Conservation (phyloP, 352 stramenopile genomes). For the Globisporangium megalacanthum region DNA sequence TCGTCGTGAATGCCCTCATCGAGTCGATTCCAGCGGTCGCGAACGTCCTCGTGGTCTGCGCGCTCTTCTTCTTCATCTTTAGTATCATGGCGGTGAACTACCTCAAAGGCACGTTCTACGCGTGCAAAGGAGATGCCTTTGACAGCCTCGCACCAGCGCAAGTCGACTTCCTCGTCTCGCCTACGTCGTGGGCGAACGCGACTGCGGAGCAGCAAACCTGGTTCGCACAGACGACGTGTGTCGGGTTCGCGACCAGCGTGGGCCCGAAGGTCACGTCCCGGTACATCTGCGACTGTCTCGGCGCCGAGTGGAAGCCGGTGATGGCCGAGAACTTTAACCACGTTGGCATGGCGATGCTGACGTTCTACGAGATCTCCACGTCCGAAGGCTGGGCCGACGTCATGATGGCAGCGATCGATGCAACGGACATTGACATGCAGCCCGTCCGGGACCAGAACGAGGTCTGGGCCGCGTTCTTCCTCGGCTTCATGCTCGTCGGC, state of each 20-base stretch:
- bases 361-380: slow-evolving; percentile 92
- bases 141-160: slow-evolving; percentile 29
- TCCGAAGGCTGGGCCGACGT: slow-evolving; percentile 91
- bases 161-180: slow-evolving; percentile 38
- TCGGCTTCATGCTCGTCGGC: slow-evolving; percentile 89
- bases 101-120: slow-evolving; percentile 88
- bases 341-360: slow-evolving; percentile 66
- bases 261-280: slow-evolving; percentile 40
- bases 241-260: slow-evolving; percentile 19
- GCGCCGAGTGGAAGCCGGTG: slow-evolving; percentile 36
- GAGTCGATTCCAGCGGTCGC: slow-evolving; percentile 85
- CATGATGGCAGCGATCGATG: slow-evolving; percentile 89
- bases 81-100: slow-evolving; percentile 93
- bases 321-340: slow-evolving; percentile 86
- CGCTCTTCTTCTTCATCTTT: slow-evolving; percentile 95
- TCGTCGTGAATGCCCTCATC: slow-evolving; percentile 91
- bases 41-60: slow-evolving; percentile 89
- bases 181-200: slow-evolving; percentile 30
- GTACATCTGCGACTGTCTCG: slow-evolving; percentile 68
- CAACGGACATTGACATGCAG: slow-evolving; percentile 88
- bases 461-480: slow-evolving; percentile 82
- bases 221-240: slow-evolving; percentile 49
- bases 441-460: slow-evolving; percentile 82
- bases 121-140: slow-evolving; percentile 69
- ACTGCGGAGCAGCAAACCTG: slow-evolving; percentile 29